phyloP scores from a whole-genome alignment of 768 basidiomycete genomes.

The Leucogyrophana mollusca region DNA sequence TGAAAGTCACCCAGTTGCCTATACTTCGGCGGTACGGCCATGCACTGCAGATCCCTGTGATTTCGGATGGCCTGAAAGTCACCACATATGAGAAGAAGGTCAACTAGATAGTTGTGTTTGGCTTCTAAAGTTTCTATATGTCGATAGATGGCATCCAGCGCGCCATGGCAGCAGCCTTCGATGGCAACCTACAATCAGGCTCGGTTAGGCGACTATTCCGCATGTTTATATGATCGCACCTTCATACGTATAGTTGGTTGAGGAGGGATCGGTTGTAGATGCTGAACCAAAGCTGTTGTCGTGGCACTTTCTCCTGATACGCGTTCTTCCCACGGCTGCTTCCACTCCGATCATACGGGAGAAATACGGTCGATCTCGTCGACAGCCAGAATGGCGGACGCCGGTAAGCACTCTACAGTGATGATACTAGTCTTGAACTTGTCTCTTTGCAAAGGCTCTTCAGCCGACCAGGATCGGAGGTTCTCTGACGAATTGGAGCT shows the following conservation, averaged over 20 bases:
- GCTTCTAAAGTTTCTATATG: constrained; percentile 64
- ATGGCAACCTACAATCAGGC: constrained; percentile 90
- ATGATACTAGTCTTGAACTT: constrained; percentile 6
- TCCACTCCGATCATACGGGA: too few species aligned
- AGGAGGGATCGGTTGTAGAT: too few species aligned
- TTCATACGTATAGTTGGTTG: too few species aligned
- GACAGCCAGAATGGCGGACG: constrained; percentile 55
- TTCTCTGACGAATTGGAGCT: constrained; percentile 95
- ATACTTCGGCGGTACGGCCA: constrained; percentile 92
- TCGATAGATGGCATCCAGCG: constrained; percentile 83
- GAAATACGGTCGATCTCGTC: not conserved
- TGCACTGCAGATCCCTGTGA: constrained; percentile 76
- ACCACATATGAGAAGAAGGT: constrained; percentile 89
- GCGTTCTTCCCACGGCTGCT: not conserved
- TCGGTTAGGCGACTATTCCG: too few species aligned
- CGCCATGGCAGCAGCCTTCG: constrained; percentile 95
- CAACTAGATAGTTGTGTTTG: constrained; percentile 64
- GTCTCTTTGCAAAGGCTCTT: constrained; percentile 83
- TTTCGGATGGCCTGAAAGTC: constrained; percentile 96
- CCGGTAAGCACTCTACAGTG: constrained; percentile 38
- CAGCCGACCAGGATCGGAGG: constrained; percentile 86
- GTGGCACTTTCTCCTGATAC: too few species aligned
- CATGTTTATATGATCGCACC: too few species aligned
- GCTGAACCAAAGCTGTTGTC: too few species aligned
- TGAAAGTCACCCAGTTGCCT: constrained; percentile 81